Evolutionary conservation across 2,329 filamentous ascomycete species (phyloP).

Genomic region (Stachybotrys echinatus): DNA sequence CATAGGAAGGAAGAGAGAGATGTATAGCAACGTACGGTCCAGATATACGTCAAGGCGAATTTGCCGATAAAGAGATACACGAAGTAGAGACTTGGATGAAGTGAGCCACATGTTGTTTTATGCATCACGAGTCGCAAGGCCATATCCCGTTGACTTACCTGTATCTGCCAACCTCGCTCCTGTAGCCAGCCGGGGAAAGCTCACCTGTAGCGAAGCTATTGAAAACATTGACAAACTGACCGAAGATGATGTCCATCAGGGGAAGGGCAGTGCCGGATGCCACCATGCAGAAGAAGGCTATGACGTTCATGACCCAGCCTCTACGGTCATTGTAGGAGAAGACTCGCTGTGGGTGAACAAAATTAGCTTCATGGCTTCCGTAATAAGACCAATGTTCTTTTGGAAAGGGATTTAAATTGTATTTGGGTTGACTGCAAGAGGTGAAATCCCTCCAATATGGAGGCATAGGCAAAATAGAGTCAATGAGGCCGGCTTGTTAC

Average conservation of each 20-base stretch:
- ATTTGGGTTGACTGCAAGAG: too few relatives aligned
- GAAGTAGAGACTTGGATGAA: slow-evolving; percentile 51
- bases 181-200: slow-evolving; percentile 40
- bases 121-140: too few relatives aligned
- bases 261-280: slow-evolving; percentile 35
- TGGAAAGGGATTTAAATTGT: too few relatives aligned
- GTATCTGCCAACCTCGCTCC: slow-evolving; percentile 39
- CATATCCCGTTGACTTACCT: too few relatives aligned
- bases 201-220: slow-evolving; percentile 46
- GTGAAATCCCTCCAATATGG: too few relatives aligned
- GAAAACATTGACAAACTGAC: slow-evolving; percentile 48
- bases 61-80: slow-evolving; percentile 53
- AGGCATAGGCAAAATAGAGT: too few relatives aligned
- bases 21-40: slow-evolving; percentile 34
- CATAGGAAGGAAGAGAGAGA: not conserved
- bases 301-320: slow-evolving; percentile 29
- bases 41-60: slow-evolving; percentile 48
- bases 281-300: slow-evolving; percentile 30
- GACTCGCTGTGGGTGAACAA: slow-evolving; percentile 19
- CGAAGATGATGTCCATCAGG: slow-evolving; percentile 56
- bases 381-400: too few relatives aligned
- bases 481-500: not conserved
- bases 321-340: slow-evolving; percentile 31
- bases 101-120: too few relatives aligned
- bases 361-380: not conserved